Base-by-base conservation (phyloP, 2,329 filamentous ascomycete genomes). In the Fusarium sp. region DNA sequence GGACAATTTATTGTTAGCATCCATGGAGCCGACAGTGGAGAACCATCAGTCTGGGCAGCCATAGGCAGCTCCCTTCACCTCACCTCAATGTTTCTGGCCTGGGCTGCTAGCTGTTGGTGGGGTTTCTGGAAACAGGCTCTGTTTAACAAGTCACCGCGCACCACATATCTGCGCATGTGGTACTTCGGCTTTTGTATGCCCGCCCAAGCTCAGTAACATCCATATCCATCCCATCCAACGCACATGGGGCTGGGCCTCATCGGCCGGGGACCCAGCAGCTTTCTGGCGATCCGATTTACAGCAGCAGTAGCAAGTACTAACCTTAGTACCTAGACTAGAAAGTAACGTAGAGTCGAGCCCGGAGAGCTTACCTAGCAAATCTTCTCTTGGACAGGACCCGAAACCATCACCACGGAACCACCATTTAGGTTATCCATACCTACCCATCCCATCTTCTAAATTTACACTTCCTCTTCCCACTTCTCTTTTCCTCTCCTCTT, bases 331-430 rank as follows among this genome's bases (percentile, higher is more conserved):
- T 25, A 45, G 52, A 61, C n/a, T 30, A 24, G 12, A 22, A 24
- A 20, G 48, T 34, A 30, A 30, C 29, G 34, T 38, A 38, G 34
- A 38, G 34, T n/a, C 18, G 18, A 38, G 34, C 34, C 34, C 18
- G n/a, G 18, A 53, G 38, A 53, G 49, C 49, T 53, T 53, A 53
- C 72, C 70, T 74, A 71, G 71, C 74, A 76, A 77, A 78, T 78
- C 74, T 76, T 76, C 71, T 74, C 74, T 73, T 64, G 51, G 47
- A 66, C 61, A 67, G 62, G 71, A 75, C 74, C 49, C 75, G 74
- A 73, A 71, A 73, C 67, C 75, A 75, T 74, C 74, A 77, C 72
- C 69, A 76, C 70, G 34, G 41, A 54, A 52, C 41, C 45, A 64
- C 44, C 62, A 38, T 66, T 59, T 67, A 44, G 63, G 63, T 66